Percentiles rank a stretch among this genome's conserved stretches.
phyloP scores from a whole-genome alignment of 345 rosid species.

The Balakata baccata region DNA sequence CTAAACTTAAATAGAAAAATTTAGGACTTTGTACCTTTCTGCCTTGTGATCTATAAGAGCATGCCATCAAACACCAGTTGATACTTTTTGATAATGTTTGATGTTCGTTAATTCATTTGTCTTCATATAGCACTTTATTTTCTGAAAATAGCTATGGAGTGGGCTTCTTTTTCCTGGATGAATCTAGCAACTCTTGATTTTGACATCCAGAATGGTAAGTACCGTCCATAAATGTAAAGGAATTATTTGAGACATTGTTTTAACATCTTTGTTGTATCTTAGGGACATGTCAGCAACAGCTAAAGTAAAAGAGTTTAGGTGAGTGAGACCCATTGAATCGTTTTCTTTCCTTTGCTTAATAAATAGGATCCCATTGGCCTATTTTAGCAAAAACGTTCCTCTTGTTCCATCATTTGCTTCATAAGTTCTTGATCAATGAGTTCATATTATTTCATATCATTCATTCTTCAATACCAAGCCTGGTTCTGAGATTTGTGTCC shows the following conservation, averaged over 20 bases:
- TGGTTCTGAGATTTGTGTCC: constrained; percentile 27
- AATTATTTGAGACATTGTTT: not conserved
- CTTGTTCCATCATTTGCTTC: constrained; percentile 16
- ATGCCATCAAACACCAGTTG: too few relatives aligned
- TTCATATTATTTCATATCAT: too few relatives aligned
- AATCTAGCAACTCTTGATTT: not conserved
- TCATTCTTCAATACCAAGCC: too few relatives aligned
- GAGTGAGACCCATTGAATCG: constrained; percentile 27
- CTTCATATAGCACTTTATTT: too few relatives aligned
- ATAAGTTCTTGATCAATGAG: not conserved
- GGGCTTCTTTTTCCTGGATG: too few relatives aligned
- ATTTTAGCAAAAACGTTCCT: constrained; percentile 24
- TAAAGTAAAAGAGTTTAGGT: constrained; percentile 19
- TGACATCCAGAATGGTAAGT: not conserved
- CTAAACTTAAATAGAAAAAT: not conserved
- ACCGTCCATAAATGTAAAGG: not conserved
- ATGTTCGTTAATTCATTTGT: too few relatives aligned
- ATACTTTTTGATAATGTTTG: too few relatives aligned
- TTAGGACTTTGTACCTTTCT: constrained; percentile 17
- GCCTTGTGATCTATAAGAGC: not conserved
- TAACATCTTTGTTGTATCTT: constrained; percentile 4
- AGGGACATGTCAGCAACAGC: constrained; percentile 21
- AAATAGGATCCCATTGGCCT: constrained; percentile 16
- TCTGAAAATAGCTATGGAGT: too few relatives aligned
- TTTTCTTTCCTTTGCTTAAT: constrained; percentile 15